These are phyloP conservation scores for Blastocystis sp. DNA, from an alignment of 352 stramenopile genomes.

Conservation along the genomic window DNA sequence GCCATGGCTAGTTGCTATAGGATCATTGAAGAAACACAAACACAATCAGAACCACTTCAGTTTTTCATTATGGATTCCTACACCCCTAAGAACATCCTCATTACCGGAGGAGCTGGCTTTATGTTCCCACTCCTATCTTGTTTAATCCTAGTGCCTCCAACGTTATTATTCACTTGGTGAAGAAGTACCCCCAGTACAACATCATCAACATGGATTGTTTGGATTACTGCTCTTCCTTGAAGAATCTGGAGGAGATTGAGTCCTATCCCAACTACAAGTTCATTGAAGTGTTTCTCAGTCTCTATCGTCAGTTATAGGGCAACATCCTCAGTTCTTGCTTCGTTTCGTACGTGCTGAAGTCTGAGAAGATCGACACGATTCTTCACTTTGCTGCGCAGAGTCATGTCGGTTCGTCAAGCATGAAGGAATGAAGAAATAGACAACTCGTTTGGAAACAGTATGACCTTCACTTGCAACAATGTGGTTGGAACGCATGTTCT, in stretches of 20 bases:
- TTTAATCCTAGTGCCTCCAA: constrained; percentile 81
- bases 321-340: constrained; percentile 89
- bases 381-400: constrained; percentile 97
- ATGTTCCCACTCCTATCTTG: constrained; percentile 75
- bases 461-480: constrained; percentile 95
- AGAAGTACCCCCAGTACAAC: constrained; percentile 93
- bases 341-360: constrained; percentile 87
- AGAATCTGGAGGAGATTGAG: constrained; percentile 80
- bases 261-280: constrained; percentile 89
- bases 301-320: constrained; percentile 77
- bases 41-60: no score
- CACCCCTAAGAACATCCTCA: constrained; percentile 88
- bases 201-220: constrained; percentile 89
- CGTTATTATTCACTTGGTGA: constrained; percentile 89
- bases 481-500: constrained; percentile 95
- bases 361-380: constrained; percentile 92
- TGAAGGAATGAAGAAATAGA: constrained; percentile 79
- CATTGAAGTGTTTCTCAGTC: constrained; percentile 74
- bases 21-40: no score
- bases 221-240: constrained; percentile 84
- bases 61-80: no score
- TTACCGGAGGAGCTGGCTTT: constrained; percentile 92
- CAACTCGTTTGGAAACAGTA: constrained; percentile 96
- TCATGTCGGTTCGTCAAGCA: constrained; percentile 72
- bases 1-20: no score